Percentiles rank a stretch among this genome's conserved stretches.
phyloP scores from a whole-genome alignment of 371 early-diverging fungal species.

The Lichtheimia hyalospora region DNA sequence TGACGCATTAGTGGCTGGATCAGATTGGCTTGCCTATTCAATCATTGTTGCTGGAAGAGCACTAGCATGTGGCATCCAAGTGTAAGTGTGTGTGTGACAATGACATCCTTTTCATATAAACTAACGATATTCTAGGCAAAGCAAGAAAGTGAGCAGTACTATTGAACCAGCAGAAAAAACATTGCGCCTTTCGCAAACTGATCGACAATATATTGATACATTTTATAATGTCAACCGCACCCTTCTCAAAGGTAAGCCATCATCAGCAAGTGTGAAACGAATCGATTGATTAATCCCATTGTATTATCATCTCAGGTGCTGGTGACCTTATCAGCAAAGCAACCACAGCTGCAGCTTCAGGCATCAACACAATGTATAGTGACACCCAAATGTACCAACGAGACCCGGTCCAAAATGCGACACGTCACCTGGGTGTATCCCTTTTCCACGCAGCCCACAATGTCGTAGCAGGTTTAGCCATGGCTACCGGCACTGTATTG shows the following conservation, averaged over 20 bases:
- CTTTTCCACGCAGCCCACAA: slow-evolving; percentile 33
- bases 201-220: slow-evolving; percentile 25
- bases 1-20: slow-evolving; percentile 33
- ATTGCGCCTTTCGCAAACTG: slow-evolving; percentile 24
- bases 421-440: slow-evolving; percentile 33
- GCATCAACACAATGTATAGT: slow-evolving; percentile 18
- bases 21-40: slow-evolving; percentile 37
- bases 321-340: slow-evolving; percentile 26
- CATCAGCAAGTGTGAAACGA: slow-evolving; percentile 1
- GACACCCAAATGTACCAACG: slow-evolving; percentile 12
- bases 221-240: slow-evolving; percentile 29
- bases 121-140: background rate
- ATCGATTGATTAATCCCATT: background rate
- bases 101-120: background rate
- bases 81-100: background rate
- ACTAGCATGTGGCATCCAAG: slow-evolving; percentile 28
- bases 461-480: slow-evolving; percentile 29
- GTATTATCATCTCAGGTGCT: slow-evolving; percentile 6
- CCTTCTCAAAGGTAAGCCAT: slow-evolving; percentile 10
- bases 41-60: slow-evolving; percentile 31
- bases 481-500: slow-evolving; percentile 28
- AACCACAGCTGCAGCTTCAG: slow-evolving; percentile 17
- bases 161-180: slow-evolving; percentile 24
- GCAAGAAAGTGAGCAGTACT: slow-evolving; percentile 4
- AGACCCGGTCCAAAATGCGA: slow-evolving; percentile 26